Percentiles rank a stretch among this genome's conserved stretches.
Evolutionary conservation across 805 yeast species (phyloP).

Genomic region (Ogataea zsoltii): DNA sequence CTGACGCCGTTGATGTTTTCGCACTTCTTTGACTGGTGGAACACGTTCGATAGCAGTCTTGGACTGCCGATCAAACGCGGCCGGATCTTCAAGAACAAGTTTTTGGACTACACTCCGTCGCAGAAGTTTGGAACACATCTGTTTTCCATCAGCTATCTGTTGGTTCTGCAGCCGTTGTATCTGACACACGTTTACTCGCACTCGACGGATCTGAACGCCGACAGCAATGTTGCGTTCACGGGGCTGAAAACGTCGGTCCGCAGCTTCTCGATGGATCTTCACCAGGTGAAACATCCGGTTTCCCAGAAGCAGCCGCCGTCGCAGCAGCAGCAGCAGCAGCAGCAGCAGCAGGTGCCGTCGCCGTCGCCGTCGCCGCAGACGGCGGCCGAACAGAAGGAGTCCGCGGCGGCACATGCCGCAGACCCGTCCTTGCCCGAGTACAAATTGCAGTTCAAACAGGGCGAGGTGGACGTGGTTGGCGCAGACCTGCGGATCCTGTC

Average conservation of each 20-base stretch:
- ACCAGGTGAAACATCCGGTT: conserved; percentile 47
- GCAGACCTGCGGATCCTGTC: conserved; percentile 70
- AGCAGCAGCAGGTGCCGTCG: too few species aligned
- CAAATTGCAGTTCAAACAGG: conserved; percentile 63
- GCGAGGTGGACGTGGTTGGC: conserved; percentile 66
- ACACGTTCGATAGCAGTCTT: conserved; percentile 72
- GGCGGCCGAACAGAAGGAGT: neutral
- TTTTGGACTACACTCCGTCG: conserved; percentile 25
- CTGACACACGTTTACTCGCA: conserved; percentile 71
- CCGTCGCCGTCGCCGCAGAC: too few species aligned
- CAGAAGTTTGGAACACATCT: conserved; percentile 40
- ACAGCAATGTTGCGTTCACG: conserved; percentile 50
- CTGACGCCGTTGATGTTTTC: conserved; percentile 67
- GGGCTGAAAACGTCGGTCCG: conserved; percentile 71
- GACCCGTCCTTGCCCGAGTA: conserved; percentile 43
- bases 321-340: too few species aligned
- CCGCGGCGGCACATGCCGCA: conserved; percentile 31
- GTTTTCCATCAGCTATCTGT: conserved; percentile 75
- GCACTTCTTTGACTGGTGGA: conserved; percentile 86
- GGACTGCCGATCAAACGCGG: conserved; percentile 83
- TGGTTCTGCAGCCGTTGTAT: conserved; percentile 70
- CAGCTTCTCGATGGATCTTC: conserved; percentile 61
- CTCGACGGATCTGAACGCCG: conserved; percentile 38
- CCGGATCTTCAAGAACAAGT: conserved; percentile 56
- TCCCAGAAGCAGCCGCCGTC: too few species aligned